Percentiles rank a stretch among this genome's conserved stretches.
Conservation (phyloP, 2,329 filamentous ascomycete genomes). For the Colletotrichum musicola region DNA sequence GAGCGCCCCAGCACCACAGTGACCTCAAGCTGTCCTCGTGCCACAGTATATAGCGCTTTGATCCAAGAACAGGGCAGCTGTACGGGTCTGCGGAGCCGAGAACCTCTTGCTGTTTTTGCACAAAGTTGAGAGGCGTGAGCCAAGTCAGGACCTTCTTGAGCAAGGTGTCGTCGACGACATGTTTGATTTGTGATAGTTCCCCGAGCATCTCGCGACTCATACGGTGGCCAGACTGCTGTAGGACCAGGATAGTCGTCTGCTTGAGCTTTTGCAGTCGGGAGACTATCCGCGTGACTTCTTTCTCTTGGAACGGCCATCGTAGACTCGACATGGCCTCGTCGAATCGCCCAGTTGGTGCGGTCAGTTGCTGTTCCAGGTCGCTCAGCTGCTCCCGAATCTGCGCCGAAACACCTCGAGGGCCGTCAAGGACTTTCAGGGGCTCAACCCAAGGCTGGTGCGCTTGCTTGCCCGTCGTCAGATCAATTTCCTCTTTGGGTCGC, state of each 20-base stretch:
- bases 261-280: conserved; percentile 11
- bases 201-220: conserved; percentile 1
- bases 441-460: conserved; percentile 2
- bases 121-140: conserved; percentile 17
- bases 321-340: conserved; percentile 1
- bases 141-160: conserved; percentile 1
- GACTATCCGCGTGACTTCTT: conserved; percentile 12
- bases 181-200: neutral
- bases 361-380: conserved; percentile 1
- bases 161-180: conserved; percentile 3
- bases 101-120: conserved; percentile 7
- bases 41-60: neutral
- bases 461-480: neutral
- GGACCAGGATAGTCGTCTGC: conserved; percentile 4
- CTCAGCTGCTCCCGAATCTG: conserved; percentile 3
- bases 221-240: conserved; percentile 8
- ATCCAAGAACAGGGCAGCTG: conserved; percentile 7
- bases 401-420: neutral
- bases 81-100: conserved; percentile 9
- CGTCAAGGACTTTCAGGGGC: conserved; percentile 9
- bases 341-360: neutral
- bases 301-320: conserved; percentile 16
- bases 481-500: neutral
- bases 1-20: conserved; percentile 8
- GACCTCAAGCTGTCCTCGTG: conserved; percentile 3